A percentile compares a stretch with the other conserved stretches of the same genome.
phyloP scores from a whole-genome alignment of 768 basidiomycete genomes.

The Coprinopsis sp. region DNA sequence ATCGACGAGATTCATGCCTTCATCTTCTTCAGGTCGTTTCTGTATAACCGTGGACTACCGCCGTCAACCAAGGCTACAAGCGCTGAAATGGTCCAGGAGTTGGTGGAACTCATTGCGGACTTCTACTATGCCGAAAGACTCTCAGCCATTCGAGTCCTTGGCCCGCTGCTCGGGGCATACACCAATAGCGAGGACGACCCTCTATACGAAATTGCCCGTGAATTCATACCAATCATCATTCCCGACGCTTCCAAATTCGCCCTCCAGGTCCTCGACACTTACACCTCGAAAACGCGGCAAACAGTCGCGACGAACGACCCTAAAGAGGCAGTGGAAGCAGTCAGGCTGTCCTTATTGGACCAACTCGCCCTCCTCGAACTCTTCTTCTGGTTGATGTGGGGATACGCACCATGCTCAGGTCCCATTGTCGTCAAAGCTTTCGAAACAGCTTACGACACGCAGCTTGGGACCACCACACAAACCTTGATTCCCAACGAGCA shows the following conservation, averaged over 20 bases:
- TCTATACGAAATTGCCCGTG: slow-evolving; percentile 48
- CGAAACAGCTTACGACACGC: slow-evolving; percentile 57
- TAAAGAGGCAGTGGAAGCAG: slow-evolving; percentile 58
- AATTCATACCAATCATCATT: slow-evolving; percentile 55
- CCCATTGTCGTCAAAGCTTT: slow-evolving; percentile 59
- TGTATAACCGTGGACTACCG: slow-evolving; percentile 73
- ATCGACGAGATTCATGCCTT: slow-evolving; percentile 82
- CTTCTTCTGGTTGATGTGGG: slow-evolving; percentile 88
- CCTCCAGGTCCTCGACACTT: slow-evolving; percentile 54
- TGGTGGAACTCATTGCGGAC: slow-evolving; percentile 67
- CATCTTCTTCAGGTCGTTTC: slow-evolving; percentile 68
- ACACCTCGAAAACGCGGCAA: slow-evolving; percentile 49
- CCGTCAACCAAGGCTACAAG: slow-evolving; percentile 28
- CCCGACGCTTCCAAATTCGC: slow-evolving; percentile 65
- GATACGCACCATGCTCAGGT: slow-evolving; percentile 61
- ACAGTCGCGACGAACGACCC: slow-evolving; percentile 52
- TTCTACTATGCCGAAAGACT: slow-evolving; percentile 84
- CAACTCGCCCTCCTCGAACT: slow-evolving; percentile 82
- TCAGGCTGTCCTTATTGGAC: slow-evolving; percentile 69
- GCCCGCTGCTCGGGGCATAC: slow-evolving; percentile 68
- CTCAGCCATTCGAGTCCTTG: slow-evolving; percentile 60
- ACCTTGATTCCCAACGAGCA: no score
- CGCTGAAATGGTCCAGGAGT: slow-evolving; percentile 45
- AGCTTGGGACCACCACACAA: slow-evolving; percentile 62
- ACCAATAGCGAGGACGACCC: slow-evolving; percentile 53